Evolutionary conservation across 345 rosid genomes (phyloP), one percentile per base, ranked within the genome.

Genomic region (Murraya paniculata): DNA sequence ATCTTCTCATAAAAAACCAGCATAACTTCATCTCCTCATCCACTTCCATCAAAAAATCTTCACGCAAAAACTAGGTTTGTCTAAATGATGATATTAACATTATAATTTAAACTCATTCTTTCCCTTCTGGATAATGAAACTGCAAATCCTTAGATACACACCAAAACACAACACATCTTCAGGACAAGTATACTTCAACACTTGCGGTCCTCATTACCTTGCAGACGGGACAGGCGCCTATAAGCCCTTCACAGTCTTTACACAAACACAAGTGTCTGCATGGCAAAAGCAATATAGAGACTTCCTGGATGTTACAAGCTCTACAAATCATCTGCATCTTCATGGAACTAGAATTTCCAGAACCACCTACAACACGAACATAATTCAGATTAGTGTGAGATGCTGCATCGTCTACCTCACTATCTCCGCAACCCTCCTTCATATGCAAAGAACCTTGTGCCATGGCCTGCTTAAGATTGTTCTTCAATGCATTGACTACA

Each of bases 351-450:
- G 79, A 60, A 50, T 77, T 86, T 60, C 79, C 78, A 0, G 72
- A 53, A 72, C 87, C 84, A 10, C 79, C 87, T 72, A 76, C 79
- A 64, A 64, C 18, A 25, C 39, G 33, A 5, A 53, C 57, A 60
- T 77, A 68, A 78, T 82, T 85, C 76, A 76, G 77, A 79, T 89
- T 85, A 38, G 83, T 73, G 80, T 74, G 85, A 6, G 93, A 91
- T 68, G 91, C 89, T 27, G 91, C 86, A 76, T 89, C 91, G 18
- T 91, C 95, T 21, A 88, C 82, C 67, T 88, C 95, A 22, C 90
- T 93, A 33, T 93, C 95, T 61, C 97, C 95, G 33, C 81, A 93
- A 9, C 98, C 98, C 88, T 93, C 97, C 82, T 83, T 93, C 19
- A 77, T 71, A 41, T 83, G 89, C 72, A 83, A 73, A 16, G 79